Conservation (phyloP, 2,329 filamentous ascomycete genomes). For the Beauveria pseudobassiana region DNA sequence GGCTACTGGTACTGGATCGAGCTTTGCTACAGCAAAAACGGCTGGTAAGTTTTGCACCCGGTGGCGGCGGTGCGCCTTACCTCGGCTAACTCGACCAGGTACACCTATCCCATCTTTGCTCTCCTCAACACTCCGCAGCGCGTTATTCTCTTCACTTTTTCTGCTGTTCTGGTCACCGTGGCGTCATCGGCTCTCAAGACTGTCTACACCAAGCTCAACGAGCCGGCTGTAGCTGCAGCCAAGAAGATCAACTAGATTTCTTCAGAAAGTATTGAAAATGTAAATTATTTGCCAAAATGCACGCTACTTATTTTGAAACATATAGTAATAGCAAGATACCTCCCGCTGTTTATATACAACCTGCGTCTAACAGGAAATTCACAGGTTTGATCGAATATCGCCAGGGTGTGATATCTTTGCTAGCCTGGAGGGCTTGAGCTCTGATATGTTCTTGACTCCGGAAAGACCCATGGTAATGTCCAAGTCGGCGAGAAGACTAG, state of each 20-base stretch:
- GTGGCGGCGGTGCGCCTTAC: background rate
- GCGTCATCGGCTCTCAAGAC: conserved; percentile 64
- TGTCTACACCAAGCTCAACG: conserved; percentile 61
- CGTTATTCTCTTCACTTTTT: conserved; percentile 58
- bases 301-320: background rate
- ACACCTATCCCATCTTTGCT: conserved; percentile 81
- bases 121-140: conserved; percentile 59
- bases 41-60: conserved; percentile 40
- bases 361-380: background rate
- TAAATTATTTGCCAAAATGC: background rate
- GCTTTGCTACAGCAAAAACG: conserved; percentile 60
- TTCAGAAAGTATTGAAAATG: background rate
- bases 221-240: conserved; percentile 32
- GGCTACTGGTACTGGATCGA: conserved; percentile 74
- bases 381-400: conserved; percentile 26
- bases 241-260: conserved; percentile 18
- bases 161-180: conserved; percentile 63
- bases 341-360: background rate
- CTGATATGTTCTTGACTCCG: conserved; percentile 37
- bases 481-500: conserved; percentile 31
- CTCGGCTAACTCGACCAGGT: conserved; percentile 39
- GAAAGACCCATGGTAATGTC: conserved; percentile 49
- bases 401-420: conserved; percentile 26
- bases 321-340: background rate
- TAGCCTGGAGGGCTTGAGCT: conserved; percentile 28